A percentile compares a stretch with the other conserved stretches of the same genome.
These are phyloP conservation scores for Coemansia sp. DNA, from an alignment of 192 early-diverging fungal species.

Conservation along the genomic window DNA sequence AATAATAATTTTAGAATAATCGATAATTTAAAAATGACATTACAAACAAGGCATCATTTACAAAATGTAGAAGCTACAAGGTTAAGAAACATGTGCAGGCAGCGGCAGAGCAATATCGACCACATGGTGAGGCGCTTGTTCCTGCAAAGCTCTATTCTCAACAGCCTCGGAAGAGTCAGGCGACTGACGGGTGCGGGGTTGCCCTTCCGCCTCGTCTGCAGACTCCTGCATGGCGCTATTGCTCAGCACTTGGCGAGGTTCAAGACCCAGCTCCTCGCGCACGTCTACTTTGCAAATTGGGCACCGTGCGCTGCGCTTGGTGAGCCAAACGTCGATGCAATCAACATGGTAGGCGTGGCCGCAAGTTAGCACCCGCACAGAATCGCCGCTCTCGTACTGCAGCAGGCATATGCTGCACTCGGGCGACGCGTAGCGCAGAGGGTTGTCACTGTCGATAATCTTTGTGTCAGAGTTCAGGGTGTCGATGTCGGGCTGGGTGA, in stretches of 20 bases:
- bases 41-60: no score
- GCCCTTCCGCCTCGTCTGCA: not conserved
- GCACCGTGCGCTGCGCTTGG: constrained; percentile 31
- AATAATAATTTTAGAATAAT: not conserved
- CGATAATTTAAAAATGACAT: no score
- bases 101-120: constrained; percentile 16
- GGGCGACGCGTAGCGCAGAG: constrained; percentile 39
- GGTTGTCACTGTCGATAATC: not conserved
- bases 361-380: constrained; percentile 60
- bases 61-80: no score
- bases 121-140: constrained; percentile 3
- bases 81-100: no score
- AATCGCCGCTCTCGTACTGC: constrained; percentile 56
- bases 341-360: constrained; percentile 60
- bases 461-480: constrained; percentile 12
- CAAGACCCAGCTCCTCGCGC: constrained; percentile 27
- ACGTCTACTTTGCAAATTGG: constrained; percentile 45
- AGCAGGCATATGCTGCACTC: constrained; percentile 65
- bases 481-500: constrained; percentile 19
- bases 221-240: constrained; percentile 4
- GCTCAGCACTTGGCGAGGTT: not conserved
- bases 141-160: not conserved
- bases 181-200: not conserved
- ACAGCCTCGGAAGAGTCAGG: not conserved
- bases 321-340: constrained; percentile 62